Conservation (phyloP, 2,329 filamentous ascomycete species). For the Thermoascus crustaceus region DNA sequence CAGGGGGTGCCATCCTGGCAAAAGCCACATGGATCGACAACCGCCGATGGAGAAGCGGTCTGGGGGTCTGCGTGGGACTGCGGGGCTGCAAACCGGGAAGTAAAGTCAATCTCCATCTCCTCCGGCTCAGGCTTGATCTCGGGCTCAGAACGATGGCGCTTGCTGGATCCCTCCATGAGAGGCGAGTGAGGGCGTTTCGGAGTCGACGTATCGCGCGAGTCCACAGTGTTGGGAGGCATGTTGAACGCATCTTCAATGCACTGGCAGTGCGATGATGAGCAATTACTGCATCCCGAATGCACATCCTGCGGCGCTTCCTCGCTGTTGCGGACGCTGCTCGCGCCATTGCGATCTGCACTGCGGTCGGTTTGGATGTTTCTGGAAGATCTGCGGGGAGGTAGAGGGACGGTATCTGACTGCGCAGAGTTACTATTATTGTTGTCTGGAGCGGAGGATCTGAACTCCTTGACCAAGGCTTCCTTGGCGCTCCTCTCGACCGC, state of each 20-base stretch:
- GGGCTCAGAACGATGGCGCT: slow-evolving; percentile 47
- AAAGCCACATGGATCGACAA: slow-evolving; percentile 69
- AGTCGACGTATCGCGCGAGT: slow-evolving; percentile 28
- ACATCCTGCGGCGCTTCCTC: slow-evolving; percentile 27
- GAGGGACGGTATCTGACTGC: slow-evolving; percentile 31
- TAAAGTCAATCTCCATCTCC: slow-evolving; percentile 66
- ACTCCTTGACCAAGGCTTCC: slow-evolving; percentile 35
- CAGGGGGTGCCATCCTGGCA: slow-evolving; percentile 76
- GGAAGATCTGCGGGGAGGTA: slow-evolving; percentile 24
- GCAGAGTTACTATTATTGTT: slow-evolving; percentile 13
- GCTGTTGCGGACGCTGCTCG: slow-evolving; percentile 4
- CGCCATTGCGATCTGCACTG: background rate
- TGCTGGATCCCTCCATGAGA: slow-evolving; percentile 30
- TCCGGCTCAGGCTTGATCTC: slow-evolving; percentile 39
- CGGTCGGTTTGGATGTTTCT: slow-evolving; percentile 10
- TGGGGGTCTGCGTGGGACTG: slow-evolving; percentile 16
- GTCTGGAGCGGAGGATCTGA: slow-evolving; percentile 24
- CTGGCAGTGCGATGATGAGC: slow-evolving; percentile 55
- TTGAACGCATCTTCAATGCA: slow-evolving; percentile 51
- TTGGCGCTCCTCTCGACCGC: slow-evolving; percentile 36
- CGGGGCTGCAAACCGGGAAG: slow-evolving; percentile 51
- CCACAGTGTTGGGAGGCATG: slow-evolving; percentile 27
- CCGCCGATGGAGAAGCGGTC: slow-evolving; percentile 26
- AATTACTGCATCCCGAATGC: slow-evolving; percentile 56
- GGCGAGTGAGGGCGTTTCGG: slow-evolving; percentile 31